Percentiles rank a stretch among this genome's conserved stretches.
Conservation (phyloP, 2,329 filamentous ascomycete species). For the Diaporthe aspalathi region DNA sequence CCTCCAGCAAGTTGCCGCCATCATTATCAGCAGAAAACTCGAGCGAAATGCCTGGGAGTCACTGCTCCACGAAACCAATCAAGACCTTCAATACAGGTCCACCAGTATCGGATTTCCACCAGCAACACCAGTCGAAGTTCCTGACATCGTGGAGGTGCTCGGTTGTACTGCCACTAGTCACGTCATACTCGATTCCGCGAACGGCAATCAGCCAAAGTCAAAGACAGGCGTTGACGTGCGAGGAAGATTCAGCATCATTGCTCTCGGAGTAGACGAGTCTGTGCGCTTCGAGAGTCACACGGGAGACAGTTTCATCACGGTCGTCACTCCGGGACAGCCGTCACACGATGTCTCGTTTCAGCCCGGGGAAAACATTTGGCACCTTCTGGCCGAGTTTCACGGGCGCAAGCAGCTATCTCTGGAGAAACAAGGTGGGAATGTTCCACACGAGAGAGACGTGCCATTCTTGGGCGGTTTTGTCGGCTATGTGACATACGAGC, state of each 20-base stretch:
- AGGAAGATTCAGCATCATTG: slow-evolving; percentile 80
- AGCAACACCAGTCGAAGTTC: slow-evolving; percentile 58
- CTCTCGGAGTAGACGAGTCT: slow-evolving; percentile 69
- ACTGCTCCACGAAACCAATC: slow-evolving; percentile 33
- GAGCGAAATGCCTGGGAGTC: slow-evolving; percentile 40
- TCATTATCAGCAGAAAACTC: slow-evolving; percentile 22
- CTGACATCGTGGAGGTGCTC: slow-evolving; percentile 66
- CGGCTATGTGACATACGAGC: slow-evolving; percentile 87
- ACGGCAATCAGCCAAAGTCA: slow-evolving; percentile 58
- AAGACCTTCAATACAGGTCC: slow-evolving; percentile 50
- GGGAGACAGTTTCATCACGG: slow-evolving; percentile 55
- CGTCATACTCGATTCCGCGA: slow-evolving; percentile 71
- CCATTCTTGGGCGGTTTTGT: slow-evolving; percentile 87
- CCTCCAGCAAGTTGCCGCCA: slow-evolving; percentile 43
- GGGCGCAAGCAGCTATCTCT: slow-evolving; percentile 44
- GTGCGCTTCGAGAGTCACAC: slow-evolving; percentile 68
- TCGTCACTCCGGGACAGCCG: slow-evolving; percentile 30
- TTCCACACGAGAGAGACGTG: slow-evolving; percentile 45
- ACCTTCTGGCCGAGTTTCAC: slow-evolving; percentile 61
- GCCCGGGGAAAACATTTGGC: slow-evolving; percentile 57
- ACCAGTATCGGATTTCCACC: slow-evolving; percentile 50
- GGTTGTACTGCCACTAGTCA: slow-evolving; percentile 54
- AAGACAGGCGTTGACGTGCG: slow-evolving; percentile 56
- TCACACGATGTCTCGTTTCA: slow-evolving; percentile 44
- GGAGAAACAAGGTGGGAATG: neutral